Evolutionary conservation across 2,329 filamentous ascomycete genomes (phyloP).

Genomic region (Lachnellula willkommii): DNA sequence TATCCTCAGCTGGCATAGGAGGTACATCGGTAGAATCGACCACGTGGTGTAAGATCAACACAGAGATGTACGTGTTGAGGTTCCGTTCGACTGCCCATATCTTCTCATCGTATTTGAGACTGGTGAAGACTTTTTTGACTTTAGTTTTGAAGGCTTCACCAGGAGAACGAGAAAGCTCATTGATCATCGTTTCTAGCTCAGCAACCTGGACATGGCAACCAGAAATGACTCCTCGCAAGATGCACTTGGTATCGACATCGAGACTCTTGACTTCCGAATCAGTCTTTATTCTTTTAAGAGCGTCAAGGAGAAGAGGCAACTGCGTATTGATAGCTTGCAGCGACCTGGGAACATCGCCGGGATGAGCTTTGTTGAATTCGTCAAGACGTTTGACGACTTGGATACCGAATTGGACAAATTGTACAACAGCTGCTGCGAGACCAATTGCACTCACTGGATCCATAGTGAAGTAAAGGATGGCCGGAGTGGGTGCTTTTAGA

Average conservation of each 20-base stretch:
- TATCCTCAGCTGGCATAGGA: conserved; percentile 5
- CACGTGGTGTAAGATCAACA: conserved; percentile 19
- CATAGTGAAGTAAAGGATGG: conserved; percentile 2
- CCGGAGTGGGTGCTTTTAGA: too few species aligned
- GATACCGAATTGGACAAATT: conserved; percentile 16
- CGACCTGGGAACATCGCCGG: conserved; percentile 9
- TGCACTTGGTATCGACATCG: conserved; percentile 19
- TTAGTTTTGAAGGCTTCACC: conserved; percentile 14
- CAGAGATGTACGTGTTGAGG: conserved; percentile 19
- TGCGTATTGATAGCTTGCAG: conserved; percentile 12
- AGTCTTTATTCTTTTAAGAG: conserved; percentile 10
- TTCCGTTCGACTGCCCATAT: conserved; percentile 18
- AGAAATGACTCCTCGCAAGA: conserved; percentile 13
- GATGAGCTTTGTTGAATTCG: conserved; percentile 7
- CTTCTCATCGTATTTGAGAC: conserved; percentile 18
- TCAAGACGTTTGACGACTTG: conserved; percentile 9
- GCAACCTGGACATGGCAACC: conserved; percentile 10
- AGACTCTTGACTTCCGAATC: conserved; percentile 8
- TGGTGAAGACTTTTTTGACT: conserved; percentile 17
- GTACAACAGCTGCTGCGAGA: conserved; percentile 13
- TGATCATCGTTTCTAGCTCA: conserved; percentile 12
- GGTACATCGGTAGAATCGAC: conserved; percentile 11
- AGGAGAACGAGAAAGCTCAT: conserved; percentile 8
- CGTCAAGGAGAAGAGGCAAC: conserved; percentile 12
- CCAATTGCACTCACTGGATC: conserved; percentile 17